Conservation (phyloP, 345 rosid species). For the Eucalyptus regnans region DNA sequence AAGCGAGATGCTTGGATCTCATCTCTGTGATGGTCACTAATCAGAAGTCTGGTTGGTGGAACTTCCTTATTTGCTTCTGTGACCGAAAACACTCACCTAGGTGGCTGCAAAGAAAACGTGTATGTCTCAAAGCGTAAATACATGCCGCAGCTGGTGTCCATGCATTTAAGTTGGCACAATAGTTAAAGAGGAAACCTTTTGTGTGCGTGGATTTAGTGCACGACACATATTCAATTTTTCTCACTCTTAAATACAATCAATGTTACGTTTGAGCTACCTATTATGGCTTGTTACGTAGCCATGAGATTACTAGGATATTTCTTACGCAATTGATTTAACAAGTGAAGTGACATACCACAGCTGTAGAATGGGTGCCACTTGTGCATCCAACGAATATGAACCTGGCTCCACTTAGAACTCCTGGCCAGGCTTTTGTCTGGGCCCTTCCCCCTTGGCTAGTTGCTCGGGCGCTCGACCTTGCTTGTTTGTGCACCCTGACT, state of each 20-base stretch:
- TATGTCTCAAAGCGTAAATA: background rate
- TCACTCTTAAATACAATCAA: background rate
- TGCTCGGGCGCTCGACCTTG: background rate
- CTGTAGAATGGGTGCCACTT: background rate
- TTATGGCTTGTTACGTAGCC: background rate
- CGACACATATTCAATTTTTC: background rate
- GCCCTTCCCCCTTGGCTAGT: background rate
- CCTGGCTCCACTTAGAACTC: background rate
- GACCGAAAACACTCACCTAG: background rate
- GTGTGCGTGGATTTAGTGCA: background rate
- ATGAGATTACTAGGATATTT: background rate
- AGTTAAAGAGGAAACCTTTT: background rate
- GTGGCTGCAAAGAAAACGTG: background rate
- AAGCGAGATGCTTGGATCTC: background rate
- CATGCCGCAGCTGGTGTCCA: background rate
- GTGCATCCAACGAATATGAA: background rate
- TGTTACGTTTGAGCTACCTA: background rate
- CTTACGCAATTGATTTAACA: background rate
- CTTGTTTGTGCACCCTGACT: background rate
- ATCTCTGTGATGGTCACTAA: background rate
- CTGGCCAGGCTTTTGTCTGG: background rate
- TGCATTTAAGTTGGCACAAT: background rate
- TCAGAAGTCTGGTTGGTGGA: background rate
- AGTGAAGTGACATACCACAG: background rate
- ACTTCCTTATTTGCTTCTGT: background rate